Evolutionary conservation across 148 eudicot genomes (phyloP), one percentile per base, ranked within the genome.

Genomic region (Fagopyrum tataricum): DNA sequence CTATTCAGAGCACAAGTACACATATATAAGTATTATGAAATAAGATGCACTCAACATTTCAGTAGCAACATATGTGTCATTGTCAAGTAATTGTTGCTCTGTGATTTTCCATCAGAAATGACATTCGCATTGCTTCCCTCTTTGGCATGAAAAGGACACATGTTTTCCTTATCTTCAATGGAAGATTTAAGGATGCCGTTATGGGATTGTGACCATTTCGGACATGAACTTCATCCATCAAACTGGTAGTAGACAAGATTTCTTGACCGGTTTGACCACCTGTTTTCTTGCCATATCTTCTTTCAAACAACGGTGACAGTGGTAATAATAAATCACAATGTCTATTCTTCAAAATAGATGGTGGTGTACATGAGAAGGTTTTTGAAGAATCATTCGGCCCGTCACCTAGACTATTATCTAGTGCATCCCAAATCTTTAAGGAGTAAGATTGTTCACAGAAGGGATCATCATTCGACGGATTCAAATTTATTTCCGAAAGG

Each of bases 331-430:
- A 76, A 80, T 88, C 91, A 39, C 99, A 92, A 80, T 87, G 82
- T 76, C 99, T 82, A 76, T 95, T 95, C 86, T 90, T 95, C 75
- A 95, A 66, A 67, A 95, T 95, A 49, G 99, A 95, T 41, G 99
- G 37, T 1, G 37, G 99, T 10, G 97, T 88, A 68, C 87, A 64
- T 6, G 90, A 78, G 78, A 91, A 95, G 41, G 86, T 86, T 74
- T 86, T 91, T 43, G 97, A 96, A 75, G 97, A 96, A 84, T 87
- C 90, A 79, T 88, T 91, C 74, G 92, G 82, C 66, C 87, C 72
- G 73, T 88, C 89, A 58, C 90, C 89, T 44, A 96, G 91, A 74
- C 93, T 91, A 71, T 71, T 80, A 76, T 83, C 93, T 20, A 93
- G 94, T 44, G 99, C 90, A 77, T 90, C 99, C 96, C 99, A 91